Evolutionary conservation across 306 rosid species (phyloP).

Genomic region (Acmispon strigosus): DNA sequence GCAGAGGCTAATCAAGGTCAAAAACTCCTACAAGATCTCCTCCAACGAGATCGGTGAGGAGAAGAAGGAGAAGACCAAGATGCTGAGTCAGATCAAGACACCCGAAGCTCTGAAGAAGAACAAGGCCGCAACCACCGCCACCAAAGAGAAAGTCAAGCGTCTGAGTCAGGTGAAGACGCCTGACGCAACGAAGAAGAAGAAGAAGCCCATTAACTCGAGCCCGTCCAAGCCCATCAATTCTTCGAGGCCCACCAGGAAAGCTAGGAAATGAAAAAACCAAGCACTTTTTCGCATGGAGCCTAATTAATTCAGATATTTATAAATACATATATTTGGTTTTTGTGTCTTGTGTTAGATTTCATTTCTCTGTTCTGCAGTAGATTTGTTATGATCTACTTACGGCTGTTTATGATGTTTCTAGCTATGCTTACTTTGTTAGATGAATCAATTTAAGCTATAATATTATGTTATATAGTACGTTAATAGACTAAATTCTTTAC

Average conservation of each 20-base stretch:
- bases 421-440: no score
- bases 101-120: conserved; percentile 17
- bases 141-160: conserved; percentile 2
- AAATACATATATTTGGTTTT: background rate
- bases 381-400: no score
- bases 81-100: conserved; percentile 26
- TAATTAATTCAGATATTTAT: background rate
- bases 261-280: conserved; percentile 13
- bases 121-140: background rate
- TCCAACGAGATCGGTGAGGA: background rate
- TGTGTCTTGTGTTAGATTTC: background rate
- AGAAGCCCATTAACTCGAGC: background rate
- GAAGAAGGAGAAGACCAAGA: conserved; percentile 4
- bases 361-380: no score
- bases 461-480: no score
- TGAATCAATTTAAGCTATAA: no score
- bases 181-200: conserved; percentile 22
- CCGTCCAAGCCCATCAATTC: background rate
- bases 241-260: conserved; percentile 9
- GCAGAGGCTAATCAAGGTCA: conserved; percentile 18
- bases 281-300: background rate
- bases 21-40: conserved; percentile 28
- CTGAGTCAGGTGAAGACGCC: conserved; percentile 28
- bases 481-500: no score
- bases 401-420: background rate